Evolutionary conservation across 164 flowering plant genomes (phyloP).

Genomic region (Piper betle): DNA sequence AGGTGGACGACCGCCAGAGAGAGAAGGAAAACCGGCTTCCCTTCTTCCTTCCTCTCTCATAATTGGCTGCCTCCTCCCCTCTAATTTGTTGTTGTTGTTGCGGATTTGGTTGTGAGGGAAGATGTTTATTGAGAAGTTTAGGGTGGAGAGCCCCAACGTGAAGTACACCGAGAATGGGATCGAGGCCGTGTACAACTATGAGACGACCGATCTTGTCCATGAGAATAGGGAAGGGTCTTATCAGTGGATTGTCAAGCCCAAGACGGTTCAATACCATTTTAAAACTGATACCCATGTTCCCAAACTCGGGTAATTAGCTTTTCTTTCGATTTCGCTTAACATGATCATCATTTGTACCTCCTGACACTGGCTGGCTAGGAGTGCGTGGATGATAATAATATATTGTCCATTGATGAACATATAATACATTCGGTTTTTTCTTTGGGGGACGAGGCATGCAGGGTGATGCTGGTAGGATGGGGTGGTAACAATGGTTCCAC

Average conservation of each 20-base stretch:
- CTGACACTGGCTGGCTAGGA: no score
- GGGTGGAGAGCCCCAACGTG: slow-evolving; percentile 86
- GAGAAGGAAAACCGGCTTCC: neutral
- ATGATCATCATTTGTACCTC: no score
- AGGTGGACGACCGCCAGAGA: neutral
- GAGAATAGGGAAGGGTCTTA: slow-evolving; percentile 69
- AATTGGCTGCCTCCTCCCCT: neutral
- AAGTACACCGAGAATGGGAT: slow-evolving; percentile 75
- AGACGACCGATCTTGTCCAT: slow-evolving; percentile 90
- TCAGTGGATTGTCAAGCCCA: slow-evolving; percentile 92
- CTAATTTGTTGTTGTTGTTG: neutral
- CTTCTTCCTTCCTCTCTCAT: neutral
- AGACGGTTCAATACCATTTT: slow-evolving; percentile 76
- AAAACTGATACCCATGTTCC: slow-evolving; percentile 78
- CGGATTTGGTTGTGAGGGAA: slow-evolving; percentile 6
- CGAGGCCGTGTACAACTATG: slow-evolving; percentile 65
- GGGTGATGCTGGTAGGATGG: slow-evolving; percentile 99
- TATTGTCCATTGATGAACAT: no score
- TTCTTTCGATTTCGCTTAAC: no score
- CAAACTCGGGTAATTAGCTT: slow-evolving; percentile 56
- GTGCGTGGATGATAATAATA: no score
- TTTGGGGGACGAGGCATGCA: slow-evolving; percentile 6
- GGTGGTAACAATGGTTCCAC: slow-evolving; percentile 98
- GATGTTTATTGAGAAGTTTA: slow-evolving; percentile 89
- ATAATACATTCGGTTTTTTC: no score